Evolutionary conservation across 495 filamentous ascomycete species (phyloP).

Genomic region (Podospora australis): DNA sequence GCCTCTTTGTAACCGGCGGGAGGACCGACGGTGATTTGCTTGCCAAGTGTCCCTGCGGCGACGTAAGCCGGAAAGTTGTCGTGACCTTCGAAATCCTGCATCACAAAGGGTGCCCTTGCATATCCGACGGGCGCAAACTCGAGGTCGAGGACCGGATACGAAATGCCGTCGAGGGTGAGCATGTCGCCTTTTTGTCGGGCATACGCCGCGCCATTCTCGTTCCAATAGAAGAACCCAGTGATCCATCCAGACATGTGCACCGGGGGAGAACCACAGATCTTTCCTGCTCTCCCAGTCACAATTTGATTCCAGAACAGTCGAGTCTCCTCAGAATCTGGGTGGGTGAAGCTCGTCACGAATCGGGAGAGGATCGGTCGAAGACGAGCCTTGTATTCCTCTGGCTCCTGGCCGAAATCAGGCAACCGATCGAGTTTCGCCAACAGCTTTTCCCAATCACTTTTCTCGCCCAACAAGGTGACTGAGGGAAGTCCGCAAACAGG

Average conservation of each 20-base stretch:
- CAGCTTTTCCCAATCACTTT: conserved; percentile 31
- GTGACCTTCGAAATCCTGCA: conserved; percentile 18
- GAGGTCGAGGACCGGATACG: conserved; percentile 21
- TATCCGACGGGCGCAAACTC: conserved; percentile 21
- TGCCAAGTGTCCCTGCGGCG: conserved; percentile 22
- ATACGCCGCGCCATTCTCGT: conserved; percentile 26
- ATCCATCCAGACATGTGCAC: conserved; percentile 39
- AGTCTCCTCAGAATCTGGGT: conserved; percentile 26
- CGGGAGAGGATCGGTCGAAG: conserved; percentile 30
- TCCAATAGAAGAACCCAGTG: conserved; percentile 44
- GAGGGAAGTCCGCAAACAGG: conserved; percentile 32
- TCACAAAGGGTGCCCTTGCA: conserved; percentile 21
- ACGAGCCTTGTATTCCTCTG: conserved; percentile 15
- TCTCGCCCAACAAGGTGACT: conserved; percentile 32
- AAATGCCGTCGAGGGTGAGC: conserved; percentile 15
- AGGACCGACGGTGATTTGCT: conserved; percentile 16
- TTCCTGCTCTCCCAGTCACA: conserved; percentile 10
- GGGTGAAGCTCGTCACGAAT: conserved; percentile 30
- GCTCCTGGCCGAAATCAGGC: conserved; percentile 31
- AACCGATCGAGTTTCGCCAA: conserved; percentile 25
- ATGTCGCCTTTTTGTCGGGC: neutral
- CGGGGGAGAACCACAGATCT: conserved; percentile 22
- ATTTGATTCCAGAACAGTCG: conserved; percentile 39
- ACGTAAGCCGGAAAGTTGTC: conserved; percentile 19
- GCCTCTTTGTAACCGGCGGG: conserved; percentile 21